Evolutionary conservation across 2,329 filamentous ascomycete species (phyloP).

Genomic region (Cytospora piceae): DNA sequence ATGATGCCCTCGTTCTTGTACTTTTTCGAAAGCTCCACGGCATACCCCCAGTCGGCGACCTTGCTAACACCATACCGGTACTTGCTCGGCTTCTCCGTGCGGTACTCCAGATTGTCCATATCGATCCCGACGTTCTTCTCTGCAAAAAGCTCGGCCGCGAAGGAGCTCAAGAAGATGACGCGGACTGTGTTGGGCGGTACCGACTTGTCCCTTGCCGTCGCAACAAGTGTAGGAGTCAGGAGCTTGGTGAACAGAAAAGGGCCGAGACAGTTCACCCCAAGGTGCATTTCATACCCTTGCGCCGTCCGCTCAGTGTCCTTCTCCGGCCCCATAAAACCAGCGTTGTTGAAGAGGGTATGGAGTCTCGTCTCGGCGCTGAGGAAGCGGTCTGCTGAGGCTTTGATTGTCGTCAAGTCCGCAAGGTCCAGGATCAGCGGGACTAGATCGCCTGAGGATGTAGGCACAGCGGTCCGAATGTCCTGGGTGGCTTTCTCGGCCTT

Average conservation of each 20-base stretch:
- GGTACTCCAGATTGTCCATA: constrained; percentile 25
- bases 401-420: constrained; percentile 36
- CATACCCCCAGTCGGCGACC: constrained; percentile 34
- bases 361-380: constrained; percentile 36
- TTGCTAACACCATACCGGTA: constrained; percentile 36
- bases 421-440: constrained; percentile 43
- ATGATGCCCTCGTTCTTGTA: constrained; percentile 34
- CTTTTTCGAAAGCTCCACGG: constrained; percentile 34
- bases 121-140: constrained; percentile 16
- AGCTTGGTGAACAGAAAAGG: constrained; percentile 29
- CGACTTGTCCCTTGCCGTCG: constrained; percentile 13
- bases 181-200: constrained; percentile 19
- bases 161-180: constrained; percentile 27
- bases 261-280: constrained; percentile 30
- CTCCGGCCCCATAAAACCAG: constrained; percentile 43
- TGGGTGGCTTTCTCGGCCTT: constrained; percentile 48
- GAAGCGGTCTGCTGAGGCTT: constrained; percentile 34
- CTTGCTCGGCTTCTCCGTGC: constrained; percentile 8
- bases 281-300: constrained; percentile 29
- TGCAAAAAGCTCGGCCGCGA: constrained; percentile 18
- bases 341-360: constrained; percentile 47
- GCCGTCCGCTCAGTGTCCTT: constrained; percentile 34
- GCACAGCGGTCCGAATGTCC: constrained; percentile 39
- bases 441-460: constrained; percentile 35
- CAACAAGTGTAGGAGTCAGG: constrained; percentile 25